Evolutionary conservation across 495 filamentous ascomycete species (phyloP).

Genomic region (Podospora australis): DNA sequence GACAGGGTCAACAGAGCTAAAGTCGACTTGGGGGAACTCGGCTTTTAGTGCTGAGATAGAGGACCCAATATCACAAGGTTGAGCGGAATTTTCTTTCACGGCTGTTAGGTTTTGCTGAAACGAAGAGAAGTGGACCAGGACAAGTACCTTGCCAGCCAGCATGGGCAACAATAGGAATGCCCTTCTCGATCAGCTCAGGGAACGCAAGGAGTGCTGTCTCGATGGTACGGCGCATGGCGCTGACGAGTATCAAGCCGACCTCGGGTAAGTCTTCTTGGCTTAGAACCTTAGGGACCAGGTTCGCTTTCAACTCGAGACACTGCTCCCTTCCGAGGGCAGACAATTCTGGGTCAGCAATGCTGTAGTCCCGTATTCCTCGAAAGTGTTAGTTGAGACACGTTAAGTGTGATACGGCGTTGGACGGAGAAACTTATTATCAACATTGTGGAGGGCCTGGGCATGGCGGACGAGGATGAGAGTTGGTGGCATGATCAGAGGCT

Average conservation of each 20-base stretch:
- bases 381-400: slow-evolving; percentile 16
- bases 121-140: not conserved
- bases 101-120: not conserved
- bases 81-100: slow-evolving; percentile 45
- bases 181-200: slow-evolving; percentile 45
- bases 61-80: slow-evolving; percentile 53
- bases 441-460: slow-evolving; percentile 52
- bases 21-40: slow-evolving; percentile 50
- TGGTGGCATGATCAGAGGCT: slow-evolving; percentile 51
- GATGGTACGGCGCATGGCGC: slow-evolving; percentile 52
- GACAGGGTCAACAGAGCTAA: slow-evolving; percentile 44
- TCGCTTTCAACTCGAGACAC: slow-evolving; percentile 40
- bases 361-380: slow-evolving; percentile 38
- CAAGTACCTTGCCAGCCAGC: slow-evolving; percentile 46
- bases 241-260: slow-evolving; percentile 50
- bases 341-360: slow-evolving; percentile 48
- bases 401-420: not conserved
- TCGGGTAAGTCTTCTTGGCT: slow-evolving; percentile 34
- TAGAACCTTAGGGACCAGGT: slow-evolving; percentile 39
- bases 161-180: slow-evolving; percentile 46
- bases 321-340: slow-evolving; percentile 49
- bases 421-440: slow-evolving; percentile 26
- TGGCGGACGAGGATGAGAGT: slow-evolving; percentile 55
- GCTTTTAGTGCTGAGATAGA: slow-evolving; percentile 31
- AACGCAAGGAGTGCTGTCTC: slow-evolving; percentile 49